Percentiles rank a stretch among this genome's conserved stretches.
phyloP scores from a whole-genome alignment of 257 asterid genomes.

The Nicotiana undulata region DNA sequence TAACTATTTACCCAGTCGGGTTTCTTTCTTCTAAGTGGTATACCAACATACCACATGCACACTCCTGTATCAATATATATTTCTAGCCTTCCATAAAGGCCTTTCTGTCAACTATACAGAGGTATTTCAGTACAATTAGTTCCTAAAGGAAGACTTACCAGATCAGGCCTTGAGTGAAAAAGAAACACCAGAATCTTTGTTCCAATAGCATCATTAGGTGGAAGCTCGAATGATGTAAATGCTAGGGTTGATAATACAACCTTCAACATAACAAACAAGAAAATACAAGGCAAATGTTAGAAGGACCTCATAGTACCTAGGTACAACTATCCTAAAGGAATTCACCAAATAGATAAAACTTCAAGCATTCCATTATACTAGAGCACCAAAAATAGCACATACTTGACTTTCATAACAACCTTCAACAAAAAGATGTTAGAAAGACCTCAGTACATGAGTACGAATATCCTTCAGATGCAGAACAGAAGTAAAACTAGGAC shows the following conservation, averaged over 20 bases:
- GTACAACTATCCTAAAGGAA: background rate
- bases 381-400: background rate
- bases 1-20: background rate
- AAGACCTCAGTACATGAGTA: background rate
- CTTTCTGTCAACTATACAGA: background rate
- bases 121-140: background rate
- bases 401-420: background rate
- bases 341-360: background rate
- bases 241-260: conserved; percentile 89
- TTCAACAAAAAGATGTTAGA: background rate
- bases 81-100: background rate
- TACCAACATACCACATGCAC: background rate
- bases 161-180: conserved; percentile 92
- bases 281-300: conserved; percentile 2
- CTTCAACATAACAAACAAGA: conserved; percentile 35
- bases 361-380: background rate
- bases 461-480: background rate
- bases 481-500: background rate
- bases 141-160: conserved; percentile 46
- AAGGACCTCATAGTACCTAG: background rate
- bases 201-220: conserved; percentile 90
- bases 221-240: conserved; percentile 96
- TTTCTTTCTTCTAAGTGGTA: background rate
- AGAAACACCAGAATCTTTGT: conserved; percentile 83
- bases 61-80: background rate